Evolutionary conservation across 306 rosid species (phyloP).

Genomic region (Lablab purpureus): DNA sequence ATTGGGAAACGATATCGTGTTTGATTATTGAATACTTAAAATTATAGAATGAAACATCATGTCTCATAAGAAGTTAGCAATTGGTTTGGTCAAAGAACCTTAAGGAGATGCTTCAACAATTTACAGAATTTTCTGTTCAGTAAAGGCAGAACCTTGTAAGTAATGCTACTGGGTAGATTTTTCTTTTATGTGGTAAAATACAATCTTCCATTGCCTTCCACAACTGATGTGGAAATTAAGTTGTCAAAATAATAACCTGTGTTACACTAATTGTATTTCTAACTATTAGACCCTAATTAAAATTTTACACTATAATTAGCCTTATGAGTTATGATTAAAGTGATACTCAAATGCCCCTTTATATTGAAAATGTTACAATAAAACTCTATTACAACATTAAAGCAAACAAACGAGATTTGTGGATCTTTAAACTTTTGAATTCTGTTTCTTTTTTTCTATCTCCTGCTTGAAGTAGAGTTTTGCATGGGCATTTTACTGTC

Average conservation of each 20-base stretch:
- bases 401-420: background rate
- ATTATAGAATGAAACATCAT: conserved; percentile 13
- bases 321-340: background rate
- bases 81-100: conserved; percentile 26
- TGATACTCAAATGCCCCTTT: background rate
- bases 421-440: background rate
- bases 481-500: background rate
- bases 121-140: background rate
- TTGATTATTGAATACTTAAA: background rate
- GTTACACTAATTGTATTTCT: background rate
- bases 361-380: background rate
- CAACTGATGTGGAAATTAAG: conserved; percentile 21
- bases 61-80: conserved; percentile 10
- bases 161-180: conserved; percentile 2
- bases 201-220: conserved; percentile 14
- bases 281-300: background rate
- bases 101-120: conserved; percentile 34
- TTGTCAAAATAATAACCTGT: background rate
- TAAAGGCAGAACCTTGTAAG: conserved; percentile 8
- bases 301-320: background rate
- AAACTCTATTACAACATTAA: background rate
- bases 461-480: background rate
- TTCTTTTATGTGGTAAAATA: conserved; percentile 3
- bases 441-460: background rate
- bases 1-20: conserved; percentile 14